A percentile compares a stretch with the other conserved stretches of the same genome.
Conservation (phyloP, 2,329 filamentous ascomycete genomes). For the Verticillium dahliae region DNA sequence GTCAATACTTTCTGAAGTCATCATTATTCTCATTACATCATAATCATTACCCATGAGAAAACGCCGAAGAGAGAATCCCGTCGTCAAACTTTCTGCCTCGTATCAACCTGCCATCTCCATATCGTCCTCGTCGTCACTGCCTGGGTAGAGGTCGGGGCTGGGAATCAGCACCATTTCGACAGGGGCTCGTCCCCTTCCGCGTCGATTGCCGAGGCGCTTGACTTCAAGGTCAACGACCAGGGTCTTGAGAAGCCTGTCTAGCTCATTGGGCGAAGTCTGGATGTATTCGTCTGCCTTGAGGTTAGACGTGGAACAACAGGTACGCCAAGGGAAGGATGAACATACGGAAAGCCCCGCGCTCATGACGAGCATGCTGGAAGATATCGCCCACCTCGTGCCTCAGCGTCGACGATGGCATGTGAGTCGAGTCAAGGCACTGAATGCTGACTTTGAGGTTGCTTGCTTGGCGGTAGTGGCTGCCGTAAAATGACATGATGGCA, state of each 20-base stretch:
- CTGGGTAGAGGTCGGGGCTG: background rate
- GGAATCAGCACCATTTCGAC: background rate
- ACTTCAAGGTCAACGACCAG: slow-evolving; percentile 10
- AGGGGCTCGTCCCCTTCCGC: background rate
- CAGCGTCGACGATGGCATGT: background rate
- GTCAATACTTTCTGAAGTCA: no score
- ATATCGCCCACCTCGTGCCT: background rate
- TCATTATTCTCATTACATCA: background rate
- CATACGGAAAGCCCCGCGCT: background rate
- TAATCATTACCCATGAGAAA: background rate
- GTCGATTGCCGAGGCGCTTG: slow-evolving; percentile 6
- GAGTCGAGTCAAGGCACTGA: slow-evolving; percentile 1
- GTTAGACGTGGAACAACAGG: background rate
- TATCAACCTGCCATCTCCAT: background rate
- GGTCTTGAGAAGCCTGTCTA: slow-evolving; percentile 4
- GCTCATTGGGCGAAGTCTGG: slow-evolving; percentile 1
- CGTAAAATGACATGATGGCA: slow-evolving; percentile 15
- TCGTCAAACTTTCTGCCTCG: background rate
- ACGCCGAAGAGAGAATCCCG: background rate
- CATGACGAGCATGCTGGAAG: background rate
- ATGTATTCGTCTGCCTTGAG: background rate
- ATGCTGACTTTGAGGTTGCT: slow-evolving; percentile 9
- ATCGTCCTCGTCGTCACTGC: background rate
- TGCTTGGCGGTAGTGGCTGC: slow-evolving; percentile 12
- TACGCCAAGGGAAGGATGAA: background rate